Conservation (phyloP, 2,329 filamentous ascomycete genomes). For the Xylariaceae sp. region DNA sequence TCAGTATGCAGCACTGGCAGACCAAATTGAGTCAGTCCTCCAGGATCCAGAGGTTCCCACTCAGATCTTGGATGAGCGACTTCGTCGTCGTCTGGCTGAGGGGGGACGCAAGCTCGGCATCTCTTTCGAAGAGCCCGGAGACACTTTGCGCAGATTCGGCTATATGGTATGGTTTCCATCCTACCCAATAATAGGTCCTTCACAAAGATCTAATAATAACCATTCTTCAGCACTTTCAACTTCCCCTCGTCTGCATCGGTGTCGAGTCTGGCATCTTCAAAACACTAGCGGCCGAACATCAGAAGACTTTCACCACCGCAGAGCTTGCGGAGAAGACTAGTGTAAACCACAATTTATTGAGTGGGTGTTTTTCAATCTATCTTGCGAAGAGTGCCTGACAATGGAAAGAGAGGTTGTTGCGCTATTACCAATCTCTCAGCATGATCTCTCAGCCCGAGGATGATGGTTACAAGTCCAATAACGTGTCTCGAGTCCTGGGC, state of each 20-base stretch:
- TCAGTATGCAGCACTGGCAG: conserved; percentile 10
- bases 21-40: conserved; percentile 8
- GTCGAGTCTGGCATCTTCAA: conserved; percentile 6
- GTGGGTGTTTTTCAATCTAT: background rate
- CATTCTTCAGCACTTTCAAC: conserved; percentile 7
- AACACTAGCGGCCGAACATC: conserved; percentile 6
- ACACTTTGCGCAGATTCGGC: conserved; percentile 8
- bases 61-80: conserved; percentile 1
- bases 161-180: conserved; percentile 1
- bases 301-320: conserved; percentile 3
- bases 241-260: conserved; percentile 7
- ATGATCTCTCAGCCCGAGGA: conserved; percentile 2
- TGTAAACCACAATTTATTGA: background rate
- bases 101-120: conserved; percentile 9
- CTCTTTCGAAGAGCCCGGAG: conserved; percentile 5
- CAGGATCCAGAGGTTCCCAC: background rate
- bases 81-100: conserved; percentile 9
- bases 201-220: background rate
- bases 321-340: conserved; percentile 8
- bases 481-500: conserved; percentile 3
- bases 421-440: conserved; percentile 9
- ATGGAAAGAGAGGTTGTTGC: conserved; percentile 6
- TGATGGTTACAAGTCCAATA: conserved; percentile 5
- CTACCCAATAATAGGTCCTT: too few relatives aligned
- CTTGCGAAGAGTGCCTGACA: background rate